Conservation (phyloP, 1,139 yeast species). For the Yamadazyma aaseri region DNA sequence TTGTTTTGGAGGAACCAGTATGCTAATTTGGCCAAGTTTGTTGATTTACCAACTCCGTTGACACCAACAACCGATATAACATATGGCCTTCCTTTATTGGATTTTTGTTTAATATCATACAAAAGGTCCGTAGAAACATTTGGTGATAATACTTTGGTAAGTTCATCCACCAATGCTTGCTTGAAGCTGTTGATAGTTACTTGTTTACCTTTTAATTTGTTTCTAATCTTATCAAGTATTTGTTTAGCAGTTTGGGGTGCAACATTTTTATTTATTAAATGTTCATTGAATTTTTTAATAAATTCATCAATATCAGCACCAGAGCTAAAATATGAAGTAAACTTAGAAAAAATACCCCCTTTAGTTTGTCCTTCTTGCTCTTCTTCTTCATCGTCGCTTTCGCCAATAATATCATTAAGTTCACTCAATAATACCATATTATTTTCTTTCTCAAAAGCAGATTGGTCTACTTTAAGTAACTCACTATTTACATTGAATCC, state of each 20-base stretch:
- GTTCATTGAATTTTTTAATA: slow-evolving; percentile 43
- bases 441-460: slow-evolving; percentile 38
- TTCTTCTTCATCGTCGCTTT: slow-evolving; percentile 27
- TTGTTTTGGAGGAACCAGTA: slow-evolving; percentile 94
- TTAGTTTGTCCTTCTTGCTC: slow-evolving; percentile 9
- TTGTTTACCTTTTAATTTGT: slow-evolving; percentile 28
- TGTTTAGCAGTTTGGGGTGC: slow-evolving; percentile 41
- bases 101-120: slow-evolving; percentile 66
- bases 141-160: slow-evolving; percentile 85
- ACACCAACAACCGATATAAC: slow-evolving; percentile 97
- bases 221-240: slow-evolving; percentile 38
- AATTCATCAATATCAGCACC: slow-evolving; percentile 37
- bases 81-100: slow-evolving; percentile 59
- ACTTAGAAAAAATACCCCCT: slow-evolving; percentile 33
- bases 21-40: slow-evolving; percentile 90
- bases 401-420: slow-evolving; percentile 40
- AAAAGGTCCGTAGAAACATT: slow-evolving; percentile 86
- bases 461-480: slow-evolving; percentile 24
- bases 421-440: slow-evolving; percentile 45
- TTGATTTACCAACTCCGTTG: slow-evolving; percentile 96
- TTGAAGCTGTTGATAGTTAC: slow-evolving; percentile 37
- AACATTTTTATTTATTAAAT: slow-evolving; percentile 42
- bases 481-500: slow-evolving; percentile 45
- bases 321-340: slow-evolving; percentile 41
- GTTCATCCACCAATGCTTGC: slow-evolving; percentile 68